Conservation (phyloP, 2,329 filamentous ascomycete genomes). For the Epichloe elymi region DNA sequence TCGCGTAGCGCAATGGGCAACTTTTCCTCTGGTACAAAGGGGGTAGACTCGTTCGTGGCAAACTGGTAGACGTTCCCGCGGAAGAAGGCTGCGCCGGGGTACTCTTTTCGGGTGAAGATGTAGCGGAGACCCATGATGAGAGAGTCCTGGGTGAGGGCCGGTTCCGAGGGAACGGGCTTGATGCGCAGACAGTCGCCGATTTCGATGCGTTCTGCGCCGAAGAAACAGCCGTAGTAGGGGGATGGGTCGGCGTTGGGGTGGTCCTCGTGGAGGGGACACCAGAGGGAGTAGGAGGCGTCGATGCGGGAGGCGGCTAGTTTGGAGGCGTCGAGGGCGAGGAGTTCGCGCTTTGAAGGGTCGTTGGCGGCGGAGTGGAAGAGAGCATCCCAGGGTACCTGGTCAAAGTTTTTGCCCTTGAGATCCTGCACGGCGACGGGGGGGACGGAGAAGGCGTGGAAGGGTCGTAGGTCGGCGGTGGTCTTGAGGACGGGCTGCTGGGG, state of each 20-base stretch:
- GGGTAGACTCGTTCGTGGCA: conserved; percentile 15
- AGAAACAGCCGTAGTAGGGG: conserved; percentile 34
- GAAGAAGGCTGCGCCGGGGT: conserved; percentile 25
- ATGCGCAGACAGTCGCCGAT: conserved; percentile 36
- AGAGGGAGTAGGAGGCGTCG: conserved; percentile 36
- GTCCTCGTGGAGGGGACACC: conserved; percentile 23
- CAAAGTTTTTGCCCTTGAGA: conserved; percentile 26
- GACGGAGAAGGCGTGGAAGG: conserved; percentile 39
- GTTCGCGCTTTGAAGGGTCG: conserved; percentile 25
- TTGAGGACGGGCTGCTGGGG: conserved; percentile 27
- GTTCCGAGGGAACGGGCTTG: conserved; percentile 25
- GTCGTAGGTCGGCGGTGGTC: conserved; percentile 28
- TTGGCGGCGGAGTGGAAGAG: conserved; percentile 20
- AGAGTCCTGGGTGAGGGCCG: conserved; percentile 18
- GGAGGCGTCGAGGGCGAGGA: conserved; percentile 34
- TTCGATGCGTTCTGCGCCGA: conserved; percentile 36
- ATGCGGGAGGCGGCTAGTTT: conserved; percentile 37
- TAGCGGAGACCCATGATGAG: conserved; percentile 25
- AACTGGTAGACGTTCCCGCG: conserved; percentile 27
- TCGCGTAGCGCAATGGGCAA: conserved; percentile 28
- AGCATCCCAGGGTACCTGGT: conserved; percentile 29
- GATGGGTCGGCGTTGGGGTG: conserved; percentile 18
- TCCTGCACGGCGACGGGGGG: conserved; percentile 28
- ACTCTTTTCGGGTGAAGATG: conserved; percentile 25
- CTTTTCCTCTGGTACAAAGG: conserved; percentile 22